Conservation (phyloP, 2,329 filamentous ascomycete species). For the Colletotrichum endophyticum region DNA sequence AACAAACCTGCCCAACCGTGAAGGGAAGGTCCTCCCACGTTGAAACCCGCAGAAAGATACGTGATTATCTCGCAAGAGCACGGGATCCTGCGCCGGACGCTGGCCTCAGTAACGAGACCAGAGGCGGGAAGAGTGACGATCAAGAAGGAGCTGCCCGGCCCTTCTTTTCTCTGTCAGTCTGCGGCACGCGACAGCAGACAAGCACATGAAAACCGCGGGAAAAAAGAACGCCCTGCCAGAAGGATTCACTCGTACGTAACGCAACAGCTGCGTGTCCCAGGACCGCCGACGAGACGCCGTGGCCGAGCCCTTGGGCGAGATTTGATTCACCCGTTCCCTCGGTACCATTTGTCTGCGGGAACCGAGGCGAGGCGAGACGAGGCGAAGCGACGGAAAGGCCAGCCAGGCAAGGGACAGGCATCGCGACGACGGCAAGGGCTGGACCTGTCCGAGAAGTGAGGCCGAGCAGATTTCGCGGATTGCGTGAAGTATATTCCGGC, state of each 20-base stretch:
- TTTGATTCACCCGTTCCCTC: slow-evolving; percentile 10
- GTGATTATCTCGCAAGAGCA: not conserved
- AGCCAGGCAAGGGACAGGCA: not conserved
- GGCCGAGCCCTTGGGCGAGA: not conserved
- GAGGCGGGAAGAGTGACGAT: not conserved
- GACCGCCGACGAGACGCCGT: slow-evolving; percentile 11
- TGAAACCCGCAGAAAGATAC: not conserved
- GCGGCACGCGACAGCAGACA: not conserved
- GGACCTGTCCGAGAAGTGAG: not conserved
- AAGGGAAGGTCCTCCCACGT: not conserved
- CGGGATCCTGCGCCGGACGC: not conserved
- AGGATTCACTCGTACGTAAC: not conserved
- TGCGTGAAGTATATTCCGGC: not conserved
- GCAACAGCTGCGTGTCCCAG: not conserved
- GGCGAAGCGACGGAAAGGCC: slow-evolving; percentile 7
- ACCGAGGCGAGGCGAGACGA: slow-evolving; percentile 10
- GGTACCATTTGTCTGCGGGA: slow-evolving; percentile 1
- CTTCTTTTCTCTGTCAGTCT: not conserved
- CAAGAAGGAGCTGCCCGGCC: not conserved
- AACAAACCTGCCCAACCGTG: not conserved
- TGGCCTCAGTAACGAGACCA: not conserved
- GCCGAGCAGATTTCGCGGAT: not conserved
- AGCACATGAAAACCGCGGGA: not conserved
- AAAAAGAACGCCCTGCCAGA: not conserved
- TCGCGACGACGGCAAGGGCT: not conserved